Conservation (phyloP, 1,284 basidiomycete species). For the Salmacisia buchloeana region DNA sequence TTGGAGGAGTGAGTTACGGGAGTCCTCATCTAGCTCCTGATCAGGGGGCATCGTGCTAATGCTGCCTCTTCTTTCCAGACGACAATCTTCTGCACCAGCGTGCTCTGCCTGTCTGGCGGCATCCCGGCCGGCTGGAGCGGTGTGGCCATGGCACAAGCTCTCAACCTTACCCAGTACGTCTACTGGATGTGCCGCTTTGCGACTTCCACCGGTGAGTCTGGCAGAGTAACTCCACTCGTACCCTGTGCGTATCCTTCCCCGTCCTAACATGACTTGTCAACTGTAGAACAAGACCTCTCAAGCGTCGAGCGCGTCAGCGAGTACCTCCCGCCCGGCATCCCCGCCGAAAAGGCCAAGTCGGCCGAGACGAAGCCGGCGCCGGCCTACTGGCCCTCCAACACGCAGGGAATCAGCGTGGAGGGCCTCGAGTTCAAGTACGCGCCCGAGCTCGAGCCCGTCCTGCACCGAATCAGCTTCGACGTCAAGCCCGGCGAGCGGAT, state of each 20-base stretch:
- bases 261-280: constrained; percentile 11
- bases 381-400: constrained; percentile 63
- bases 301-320: constrained; percentile 86
- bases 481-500: constrained; percentile 9
- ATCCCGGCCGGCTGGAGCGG: constrained; percentile 27
- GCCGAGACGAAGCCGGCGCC: constrained; percentile 50
- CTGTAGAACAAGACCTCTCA: constrained; percentile 37
- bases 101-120: constrained; percentile 8
- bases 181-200: constrained; percentile 44
- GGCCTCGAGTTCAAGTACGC: constrained; percentile 65
- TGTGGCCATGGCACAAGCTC: constrained; percentile 28
- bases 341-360: constrained; percentile 4
- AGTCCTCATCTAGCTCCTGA: background rate
- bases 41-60: too few species aligned
- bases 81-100: background rate
- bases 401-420: constrained; percentile 60
- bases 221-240: too few species aligned
- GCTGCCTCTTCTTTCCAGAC: background rate
- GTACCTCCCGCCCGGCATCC: constrained; percentile 54
- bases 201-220: too few species aligned
- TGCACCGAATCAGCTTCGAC: constrained; percentile 63
- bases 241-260: too few species aligned
- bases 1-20: background rate
- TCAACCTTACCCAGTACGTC: constrained; percentile 50
- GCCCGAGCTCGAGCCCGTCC: constrained; percentile 65